A percentile compares a stretch with the other conserved stretches of the same genome.
These are phyloP conservation scores for Zasmidium cellare DNA, from an alignment of 2,329 filamentous ascomycete species.

Conservation along the genomic window DNA sequence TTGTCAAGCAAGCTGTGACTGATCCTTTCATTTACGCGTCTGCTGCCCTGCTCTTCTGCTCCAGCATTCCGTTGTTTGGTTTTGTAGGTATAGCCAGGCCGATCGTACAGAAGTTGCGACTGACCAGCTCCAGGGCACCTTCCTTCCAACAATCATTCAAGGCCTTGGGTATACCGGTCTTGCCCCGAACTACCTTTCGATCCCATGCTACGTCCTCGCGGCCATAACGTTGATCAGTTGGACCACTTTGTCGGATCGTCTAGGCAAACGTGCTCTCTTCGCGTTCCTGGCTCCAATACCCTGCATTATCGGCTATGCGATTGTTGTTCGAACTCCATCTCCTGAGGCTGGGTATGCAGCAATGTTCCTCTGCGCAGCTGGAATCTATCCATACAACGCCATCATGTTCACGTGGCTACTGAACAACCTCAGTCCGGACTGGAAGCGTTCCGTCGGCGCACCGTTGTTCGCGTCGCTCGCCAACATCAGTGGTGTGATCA, in stretches of 20 bases:
- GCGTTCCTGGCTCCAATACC: conserved; percentile 9
- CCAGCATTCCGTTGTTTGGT: conserved; percentile 7
- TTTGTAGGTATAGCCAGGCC: not conserved
- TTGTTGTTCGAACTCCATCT: conserved; percentile 8
- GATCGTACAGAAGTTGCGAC: not conserved
- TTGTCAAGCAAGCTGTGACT: conserved; percentile 31
- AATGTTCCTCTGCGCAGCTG: conserved; percentile 9
- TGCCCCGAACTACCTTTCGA: conserved; percentile 9
- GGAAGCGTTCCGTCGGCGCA: conserved; percentile 6
- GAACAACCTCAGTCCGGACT: conserved; percentile 6
- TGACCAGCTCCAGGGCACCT: not conserved
- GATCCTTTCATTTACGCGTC: conserved; percentile 35
- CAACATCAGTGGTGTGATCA: conserved; percentile 1
- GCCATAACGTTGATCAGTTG: conserved; percentile 1
- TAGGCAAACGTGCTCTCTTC: conserved; percentile 4
- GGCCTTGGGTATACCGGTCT: conserved; percentile 11
- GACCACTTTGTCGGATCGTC: conserved; percentile 5
- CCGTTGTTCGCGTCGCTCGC: conserved; percentile 2
- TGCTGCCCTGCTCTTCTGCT: conserved; percentile 36
- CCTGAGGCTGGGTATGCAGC: conserved; percentile 1
- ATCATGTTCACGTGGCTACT: conserved; percentile 6
- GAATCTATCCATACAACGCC: conserved; percentile 10
- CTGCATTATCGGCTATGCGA: conserved; percentile 6
- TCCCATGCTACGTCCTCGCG: conserved; percentile 9
- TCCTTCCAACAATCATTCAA: conserved; percentile 12